Percentiles rank a stretch among this genome's conserved stretches.
These are phyloP conservation scores for Flueggea neowawraea DNA, from an alignment of 441 rosid genomes.

Conservation along the genomic window DNA sequence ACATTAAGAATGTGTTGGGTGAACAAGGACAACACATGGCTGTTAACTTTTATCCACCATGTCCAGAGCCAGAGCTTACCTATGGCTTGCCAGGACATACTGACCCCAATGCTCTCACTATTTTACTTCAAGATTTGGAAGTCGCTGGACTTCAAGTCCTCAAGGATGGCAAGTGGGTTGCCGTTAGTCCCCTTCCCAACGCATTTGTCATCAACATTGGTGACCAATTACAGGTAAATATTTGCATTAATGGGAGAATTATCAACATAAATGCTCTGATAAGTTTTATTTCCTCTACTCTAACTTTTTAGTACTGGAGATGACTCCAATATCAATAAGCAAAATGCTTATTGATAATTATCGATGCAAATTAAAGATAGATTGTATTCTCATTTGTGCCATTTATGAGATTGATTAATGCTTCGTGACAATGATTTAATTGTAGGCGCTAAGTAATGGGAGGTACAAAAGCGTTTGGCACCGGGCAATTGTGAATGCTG, in stretches of 20 bases:
- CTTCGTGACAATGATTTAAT: not conserved
- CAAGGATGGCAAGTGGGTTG: constrained; percentile 40
- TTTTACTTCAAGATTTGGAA: constrained; percentile 45
- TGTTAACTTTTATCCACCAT: constrained; percentile 55
- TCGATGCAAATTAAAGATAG: not conserved
- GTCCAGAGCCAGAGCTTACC: constrained; percentile 54
- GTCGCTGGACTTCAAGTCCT: constrained; percentile 48
- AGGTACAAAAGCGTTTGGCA: constrained; percentile 51
- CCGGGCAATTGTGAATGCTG: constrained; percentile 41
- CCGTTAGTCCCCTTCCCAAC: constrained; percentile 45
- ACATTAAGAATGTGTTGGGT: constrained; percentile 28
- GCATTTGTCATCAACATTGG: constrained; percentile 56
- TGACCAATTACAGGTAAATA: constrained; percentile 48
- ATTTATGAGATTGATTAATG: not conserved
- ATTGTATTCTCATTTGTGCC: not conserved
- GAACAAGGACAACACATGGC: constrained; percentile 69
- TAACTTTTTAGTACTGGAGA: too few species aligned
- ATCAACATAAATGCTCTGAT: too few species aligned
- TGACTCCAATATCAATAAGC: too few species aligned
- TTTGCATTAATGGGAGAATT: not conserved
- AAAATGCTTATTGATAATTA: too few species aligned
- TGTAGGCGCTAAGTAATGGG: constrained; percentile 43
- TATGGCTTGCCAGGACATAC: constrained; percentile 48
- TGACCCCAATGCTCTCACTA: constrained; percentile 44
- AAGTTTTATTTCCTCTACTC: too few species aligned